Evolutionary conservation across 202 grass and related monocot species (phyloP).

Genomic region (Zoysia matrella): DNA sequence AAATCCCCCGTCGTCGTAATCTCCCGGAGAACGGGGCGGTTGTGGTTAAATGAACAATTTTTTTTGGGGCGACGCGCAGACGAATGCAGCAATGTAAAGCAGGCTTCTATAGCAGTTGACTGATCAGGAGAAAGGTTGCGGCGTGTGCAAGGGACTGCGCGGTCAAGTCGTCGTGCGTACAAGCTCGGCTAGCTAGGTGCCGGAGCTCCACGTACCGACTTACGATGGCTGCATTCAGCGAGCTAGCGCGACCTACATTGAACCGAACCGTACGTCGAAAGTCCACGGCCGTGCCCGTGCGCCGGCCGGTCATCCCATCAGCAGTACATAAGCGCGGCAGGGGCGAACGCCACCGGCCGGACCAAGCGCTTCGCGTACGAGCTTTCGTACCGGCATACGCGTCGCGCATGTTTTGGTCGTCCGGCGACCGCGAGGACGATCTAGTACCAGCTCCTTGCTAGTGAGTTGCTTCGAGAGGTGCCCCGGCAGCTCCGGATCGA

Average conservation of each 20-base stretch:
- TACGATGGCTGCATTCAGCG: background rate
- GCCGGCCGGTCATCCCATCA: background rate
- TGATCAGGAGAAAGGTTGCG: background rate
- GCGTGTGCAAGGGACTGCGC: slow-evolving; percentile 18
- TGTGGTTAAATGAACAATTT: background rate
- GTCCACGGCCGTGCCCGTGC: background rate
- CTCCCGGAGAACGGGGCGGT: background rate
- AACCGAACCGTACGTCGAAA: background rate
- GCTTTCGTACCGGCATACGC: background rate
- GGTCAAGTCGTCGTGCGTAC: slow-evolving; percentile 29
- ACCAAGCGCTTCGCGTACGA: background rate
- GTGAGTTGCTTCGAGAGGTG: background rate
- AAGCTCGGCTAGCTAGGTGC: slow-evolving; percentile 18
- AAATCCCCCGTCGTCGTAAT: background rate
- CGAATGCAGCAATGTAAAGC: background rate
- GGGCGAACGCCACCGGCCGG: background rate
- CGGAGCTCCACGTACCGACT: background rate
- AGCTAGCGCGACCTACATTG: slow-evolving; percentile 6
- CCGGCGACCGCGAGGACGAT: background rate
- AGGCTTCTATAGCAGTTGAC: background rate
- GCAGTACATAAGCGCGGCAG: background rate
- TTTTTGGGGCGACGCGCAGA: background rate
- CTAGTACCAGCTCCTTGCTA: background rate
- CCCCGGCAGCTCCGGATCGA: no score
- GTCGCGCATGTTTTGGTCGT: background rate